Percentiles rank a stretch among this genome's conserved stretches.
phyloP scores from a whole-genome alignment of 2,329 filamentous ascomycete genomes.

The Penicillium sp. region DNA sequence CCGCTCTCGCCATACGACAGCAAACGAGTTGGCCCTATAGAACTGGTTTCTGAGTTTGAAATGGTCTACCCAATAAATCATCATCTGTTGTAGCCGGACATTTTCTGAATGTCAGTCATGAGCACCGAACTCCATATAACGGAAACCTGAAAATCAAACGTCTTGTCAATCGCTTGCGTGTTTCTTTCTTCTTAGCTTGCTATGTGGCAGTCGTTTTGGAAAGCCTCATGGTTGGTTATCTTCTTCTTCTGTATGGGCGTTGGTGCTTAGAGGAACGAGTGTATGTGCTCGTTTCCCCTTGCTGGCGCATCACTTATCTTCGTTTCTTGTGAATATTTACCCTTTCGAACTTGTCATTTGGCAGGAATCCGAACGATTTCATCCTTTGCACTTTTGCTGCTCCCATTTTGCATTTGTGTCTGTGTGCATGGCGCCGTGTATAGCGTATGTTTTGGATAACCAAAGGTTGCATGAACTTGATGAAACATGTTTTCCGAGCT shows the following conservation, averaged over 20 bases:
- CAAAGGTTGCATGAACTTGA: slow-evolving; percentile 21
- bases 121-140: slow-evolving; percentile 8
- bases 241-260: slow-evolving; percentile 11
- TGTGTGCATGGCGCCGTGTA: slow-evolving; percentile 24
- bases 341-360: slow-evolving; percentile 18
- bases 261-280: not conserved
- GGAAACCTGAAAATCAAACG: slow-evolving; percentile 3
- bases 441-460: slow-evolving; percentile 20
- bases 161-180: slow-evolving; percentile 15
- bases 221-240: slow-evolving; percentile 6
- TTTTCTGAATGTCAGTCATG: slow-evolving; percentile 7
- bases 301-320: slow-evolving; percentile 11
- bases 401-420: slow-evolving; percentile 16
- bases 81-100: slow-evolving; percentile 4
- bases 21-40: not conserved
- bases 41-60: not conserved
- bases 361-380: slow-evolving; percentile 25
- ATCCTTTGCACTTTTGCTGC: slow-evolving; percentile 19
- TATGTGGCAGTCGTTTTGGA: not conserved
- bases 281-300: not conserved
- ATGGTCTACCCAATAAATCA: not conserved
- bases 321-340: slow-evolving; percentile 30
- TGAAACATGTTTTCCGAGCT: slow-evolving; percentile 9
- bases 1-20: not conserved
- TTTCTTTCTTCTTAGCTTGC: slow-evolving; percentile 12